phyloP scores from a whole-genome alignment of 139 green algal species.

The Volvox africanus region DNA sequence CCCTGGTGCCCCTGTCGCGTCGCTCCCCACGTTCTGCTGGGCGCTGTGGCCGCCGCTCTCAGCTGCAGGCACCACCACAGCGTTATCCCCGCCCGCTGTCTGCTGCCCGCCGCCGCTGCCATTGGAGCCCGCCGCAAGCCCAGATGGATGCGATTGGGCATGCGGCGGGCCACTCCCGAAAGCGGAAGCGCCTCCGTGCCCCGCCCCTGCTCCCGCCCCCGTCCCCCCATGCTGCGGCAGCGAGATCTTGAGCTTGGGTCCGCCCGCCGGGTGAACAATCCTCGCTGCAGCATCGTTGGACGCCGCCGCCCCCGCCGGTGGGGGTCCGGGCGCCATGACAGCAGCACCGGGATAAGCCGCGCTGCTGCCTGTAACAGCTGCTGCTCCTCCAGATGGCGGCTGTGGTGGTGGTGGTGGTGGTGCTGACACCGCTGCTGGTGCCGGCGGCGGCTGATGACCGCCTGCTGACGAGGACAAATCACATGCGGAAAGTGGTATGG shows the following conservation, averaged over 20 bases:
- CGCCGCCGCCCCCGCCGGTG: not conserved
- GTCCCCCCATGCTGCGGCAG: not conserved
- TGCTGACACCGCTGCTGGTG: too few species aligned
- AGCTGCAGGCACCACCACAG: not conserved
- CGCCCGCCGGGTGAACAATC: constrained; percentile 6
- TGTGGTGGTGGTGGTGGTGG: too few species aligned
- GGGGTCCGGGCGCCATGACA: not conserved
- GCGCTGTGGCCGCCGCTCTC: not conserved
- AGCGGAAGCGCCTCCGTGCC: not conserved
- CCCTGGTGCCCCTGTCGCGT: not conserved
- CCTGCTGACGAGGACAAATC: too few species aligned
- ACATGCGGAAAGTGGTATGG: too few species aligned
- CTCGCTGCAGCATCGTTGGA: not conserved
- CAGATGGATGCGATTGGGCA: not conserved
- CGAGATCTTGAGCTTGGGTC: constrained; percentile 13
- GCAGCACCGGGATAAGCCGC: too few species aligned
- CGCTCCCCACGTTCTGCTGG: not conserved
- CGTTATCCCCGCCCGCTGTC: too few species aligned
- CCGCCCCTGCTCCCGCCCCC: not conserved
- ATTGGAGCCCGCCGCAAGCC: not conserved
- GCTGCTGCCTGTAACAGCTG: too few species aligned
- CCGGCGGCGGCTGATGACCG: too few species aligned
- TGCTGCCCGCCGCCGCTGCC: not conserved
- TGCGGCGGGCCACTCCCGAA: not conserved
- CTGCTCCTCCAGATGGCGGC: too few species aligned